These are phyloP conservation scores for Aspergillus carbonarius DNA, from an alignment of 2,329 filamentous ascomycete species.

Conservation along the genomic window DNA sequence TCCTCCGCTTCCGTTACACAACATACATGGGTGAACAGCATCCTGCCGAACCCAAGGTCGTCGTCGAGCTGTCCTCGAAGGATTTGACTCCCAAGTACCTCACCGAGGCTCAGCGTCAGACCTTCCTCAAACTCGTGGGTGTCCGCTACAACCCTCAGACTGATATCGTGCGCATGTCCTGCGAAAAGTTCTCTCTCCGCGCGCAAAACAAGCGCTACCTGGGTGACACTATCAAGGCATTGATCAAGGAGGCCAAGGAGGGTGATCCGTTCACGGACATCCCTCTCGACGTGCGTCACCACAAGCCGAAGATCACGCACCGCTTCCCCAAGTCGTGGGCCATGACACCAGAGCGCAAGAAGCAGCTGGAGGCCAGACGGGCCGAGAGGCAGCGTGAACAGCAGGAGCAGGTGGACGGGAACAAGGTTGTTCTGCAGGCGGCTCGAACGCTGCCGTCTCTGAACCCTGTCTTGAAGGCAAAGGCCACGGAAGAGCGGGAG, in stretches of 20 bases:
- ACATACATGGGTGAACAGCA: conserved; percentile 94
- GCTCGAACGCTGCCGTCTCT: conserved; percentile 32
- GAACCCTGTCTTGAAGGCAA: conserved; percentile 30
- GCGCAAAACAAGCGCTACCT: conserved; percentile 98
- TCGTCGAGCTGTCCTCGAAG: conserved; percentile 77
- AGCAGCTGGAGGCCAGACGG: conserved; percentile 64
- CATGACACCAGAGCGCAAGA: conserved; percentile 67
- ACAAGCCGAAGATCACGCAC: conserved; percentile 65
- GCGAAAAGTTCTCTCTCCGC: conserved; percentile 82
- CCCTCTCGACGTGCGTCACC: conserved; percentile 84
- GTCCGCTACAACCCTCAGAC: conserved; percentile 82
- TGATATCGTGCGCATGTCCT: conserved; percentile 82
- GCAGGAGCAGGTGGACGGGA: conserved; percentile 57
- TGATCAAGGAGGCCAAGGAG: conserved; percentile 77
- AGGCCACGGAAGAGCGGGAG: conserved; percentile 20
- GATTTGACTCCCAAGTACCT: conserved; percentile 65
- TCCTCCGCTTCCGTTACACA: conserved; percentile 93
- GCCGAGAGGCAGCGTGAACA: conserved; percentile 54
- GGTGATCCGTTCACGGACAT: conserved; percentile 84
- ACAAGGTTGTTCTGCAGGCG: conserved; percentile 39
- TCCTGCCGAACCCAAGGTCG: conserved; percentile 88
- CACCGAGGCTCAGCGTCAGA: conserved; percentile 66
- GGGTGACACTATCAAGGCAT: conserved; percentile 69
- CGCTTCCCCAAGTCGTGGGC: conserved; percentile 82
- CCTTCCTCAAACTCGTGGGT: conserved; percentile 85